A percentile compares a stretch with the other conserved stretches of the same genome.
Evolutionary conservation across 179 eudicot genomes (phyloP).

Genomic region (Sideroxylon spinosum): DNA sequence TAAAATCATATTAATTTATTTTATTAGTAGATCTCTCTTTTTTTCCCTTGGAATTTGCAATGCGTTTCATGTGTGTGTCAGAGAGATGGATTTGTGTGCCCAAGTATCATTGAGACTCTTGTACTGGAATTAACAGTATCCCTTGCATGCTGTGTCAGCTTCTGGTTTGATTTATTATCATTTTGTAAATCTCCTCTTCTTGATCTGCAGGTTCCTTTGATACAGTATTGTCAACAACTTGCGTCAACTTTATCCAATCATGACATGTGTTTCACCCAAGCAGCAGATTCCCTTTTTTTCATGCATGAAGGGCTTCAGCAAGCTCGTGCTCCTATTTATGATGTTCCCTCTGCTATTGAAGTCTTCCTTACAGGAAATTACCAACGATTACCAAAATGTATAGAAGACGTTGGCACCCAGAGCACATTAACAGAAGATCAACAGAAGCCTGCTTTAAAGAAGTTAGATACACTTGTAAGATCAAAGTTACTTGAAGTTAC

Average conservation of each 20-base stretch:
- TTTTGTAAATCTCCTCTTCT: constrained; percentile 16
- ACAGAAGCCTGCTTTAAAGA: constrained; percentile 78
- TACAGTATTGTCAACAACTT: constrained; percentile 92
- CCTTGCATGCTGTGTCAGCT: too few species aligned
- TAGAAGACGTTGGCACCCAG: constrained; percentile 83
- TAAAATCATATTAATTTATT: too few species aligned
- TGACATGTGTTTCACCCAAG: constrained; percentile 93
- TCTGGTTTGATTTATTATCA: neutral
- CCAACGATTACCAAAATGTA: constrained; percentile 90
- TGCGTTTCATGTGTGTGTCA: too few species aligned
- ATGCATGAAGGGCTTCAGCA: constrained; percentile 97
- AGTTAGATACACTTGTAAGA: constrained; percentile 76
- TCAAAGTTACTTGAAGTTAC: constrained; percentile 79
- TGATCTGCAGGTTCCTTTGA: constrained; percentile 82
- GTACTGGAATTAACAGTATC: too few species aligned
- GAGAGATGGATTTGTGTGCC: too few species aligned
- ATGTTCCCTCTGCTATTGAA: constrained; percentile 95
- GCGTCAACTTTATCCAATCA: constrained; percentile 86
- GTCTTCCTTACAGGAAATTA: constrained; percentile 88
- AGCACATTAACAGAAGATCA: constrained; percentile 63
- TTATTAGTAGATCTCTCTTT: too few species aligned
- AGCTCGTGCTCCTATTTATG: constrained; percentile 99
- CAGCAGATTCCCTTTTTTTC: constrained; percentile 93
- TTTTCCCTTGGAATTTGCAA: too few species aligned
- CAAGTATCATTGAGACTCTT: too few species aligned